These are phyloP conservation scores for Chrysoporthe austroafricana DNA, from an alignment of 2,329 filamentous ascomycete species.

Conservation along the genomic window DNA sequence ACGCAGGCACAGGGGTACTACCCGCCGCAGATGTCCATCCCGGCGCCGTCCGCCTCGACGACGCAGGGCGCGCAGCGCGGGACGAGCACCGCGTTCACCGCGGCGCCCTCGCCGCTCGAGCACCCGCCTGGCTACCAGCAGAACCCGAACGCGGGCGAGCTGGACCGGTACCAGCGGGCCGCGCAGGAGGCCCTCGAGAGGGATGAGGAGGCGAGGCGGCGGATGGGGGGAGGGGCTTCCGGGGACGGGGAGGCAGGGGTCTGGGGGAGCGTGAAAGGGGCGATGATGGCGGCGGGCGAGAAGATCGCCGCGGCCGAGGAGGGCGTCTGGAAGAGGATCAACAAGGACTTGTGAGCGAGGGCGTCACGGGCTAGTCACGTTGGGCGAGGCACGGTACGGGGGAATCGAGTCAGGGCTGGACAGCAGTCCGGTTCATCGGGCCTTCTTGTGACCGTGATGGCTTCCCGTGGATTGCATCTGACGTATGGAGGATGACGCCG, in stretches of 20 bases:
- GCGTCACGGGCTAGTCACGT: neutral
- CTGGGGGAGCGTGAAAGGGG: slow-evolving; percentile 61
- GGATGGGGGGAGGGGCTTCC: slow-evolving; percentile 24
- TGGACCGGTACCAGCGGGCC: slow-evolving; percentile 51
- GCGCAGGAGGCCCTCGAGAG: slow-evolving; percentile 43
- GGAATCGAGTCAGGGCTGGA: neutral
- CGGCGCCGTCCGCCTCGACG: slow-evolving; percentile 49
- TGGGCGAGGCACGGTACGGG: neutral
- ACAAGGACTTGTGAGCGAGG: slow-evolving; percentile 50
- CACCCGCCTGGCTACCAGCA: slow-evolving; percentile 63
- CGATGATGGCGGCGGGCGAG: slow-evolving; percentile 59
- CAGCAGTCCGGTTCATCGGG: neutral
- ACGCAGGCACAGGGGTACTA: slow-evolving; percentile 42
- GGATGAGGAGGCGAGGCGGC: slow-evolving; percentile 36
- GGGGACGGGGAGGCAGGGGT: slow-evolving; percentile 48
- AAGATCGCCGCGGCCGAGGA: slow-evolving; percentile 61
- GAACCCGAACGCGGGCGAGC: slow-evolving; percentile 56
- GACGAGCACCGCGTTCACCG: slow-evolving; percentile 34
- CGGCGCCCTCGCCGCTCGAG: slow-evolving; percentile 36
- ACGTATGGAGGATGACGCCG: slow-evolving; percentile 1
- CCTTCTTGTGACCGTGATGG: neutral
- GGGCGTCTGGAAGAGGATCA: slow-evolving; percentile 67
- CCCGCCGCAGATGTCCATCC: slow-evolving; percentile 56
- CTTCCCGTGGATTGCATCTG: neutral
- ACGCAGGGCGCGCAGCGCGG: slow-evolving; percentile 44